Evolutionary conservation across 768 basidiomycete genomes (phyloP), one percentile per base, ranked within the genome.

Genomic region (Mycena rosella): DNA sequence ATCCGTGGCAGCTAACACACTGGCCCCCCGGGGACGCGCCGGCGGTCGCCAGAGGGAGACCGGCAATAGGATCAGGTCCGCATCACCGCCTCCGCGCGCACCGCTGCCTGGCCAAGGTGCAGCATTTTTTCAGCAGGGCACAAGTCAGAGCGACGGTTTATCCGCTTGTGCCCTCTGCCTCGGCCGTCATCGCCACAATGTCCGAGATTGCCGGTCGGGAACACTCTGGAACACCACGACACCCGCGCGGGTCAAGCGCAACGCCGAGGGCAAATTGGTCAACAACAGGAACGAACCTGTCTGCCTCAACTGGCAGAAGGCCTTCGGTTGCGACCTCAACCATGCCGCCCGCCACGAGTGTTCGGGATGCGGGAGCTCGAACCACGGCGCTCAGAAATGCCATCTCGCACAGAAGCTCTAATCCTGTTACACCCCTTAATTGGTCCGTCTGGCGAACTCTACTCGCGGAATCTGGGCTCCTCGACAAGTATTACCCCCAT

Each of bases 351-450:
- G 48, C 14, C 76, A 79, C 66, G 29, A 74, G 26, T 79, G 78
- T 69, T 77, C 76, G 0, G 77, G 78, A 0, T 78, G 78, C 32
- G 72, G 75, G 9, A 42, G 49, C 4, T 0, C 45, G 45, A 60
- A 48, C 22, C 78, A 80, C 30, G 73, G 78, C 38, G 77, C 78
- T 56, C 65, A 71, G 29, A 20, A 24, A 1, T 79, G 77, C 44
- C 65, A 72, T 78, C 67, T 56, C 9, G 73, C 72, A 9, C 60
- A 77, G 73, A 77, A 66, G 29, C 60, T 47, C 0, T 61, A 51
- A 67, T 0, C 51, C 74, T 0, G 24, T 55, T 27, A 74, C 76
- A 0, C 78, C 75, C 0, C 71, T 74, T 38, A 55, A 60, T 0
- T 26, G 65, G 0, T 52, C 68, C 1, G 48, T 20, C 1, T 79